Conservation (phyloP, 257 asterid species). For the Salvia rosmarinus region DNA sequence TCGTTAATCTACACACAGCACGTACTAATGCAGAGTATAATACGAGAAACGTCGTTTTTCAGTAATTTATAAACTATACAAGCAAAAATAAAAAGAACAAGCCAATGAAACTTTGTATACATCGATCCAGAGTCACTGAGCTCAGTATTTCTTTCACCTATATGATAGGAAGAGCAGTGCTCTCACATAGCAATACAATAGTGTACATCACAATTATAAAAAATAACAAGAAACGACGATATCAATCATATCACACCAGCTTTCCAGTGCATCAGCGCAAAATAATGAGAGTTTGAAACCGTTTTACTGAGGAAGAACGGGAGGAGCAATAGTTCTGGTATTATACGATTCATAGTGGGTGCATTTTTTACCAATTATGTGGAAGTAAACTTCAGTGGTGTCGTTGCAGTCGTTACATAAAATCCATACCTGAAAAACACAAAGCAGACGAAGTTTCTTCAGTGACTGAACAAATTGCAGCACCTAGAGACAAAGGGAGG, state of each 20-base stretch:
- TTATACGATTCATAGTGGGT: slow-evolving; percentile 87
- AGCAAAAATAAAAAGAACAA: background rate
- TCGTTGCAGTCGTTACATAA: slow-evolving; percentile 94
- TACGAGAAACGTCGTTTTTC: too few relatives aligned
- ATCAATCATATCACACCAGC: slow-evolving; percentile 32
- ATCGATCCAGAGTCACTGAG: slow-evolving; percentile 31
- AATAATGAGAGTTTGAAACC: background rate
- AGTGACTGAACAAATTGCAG: slow-evolving; percentile 1
- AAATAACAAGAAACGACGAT: slow-evolving; percentile 6
- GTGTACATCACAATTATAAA: background rate
- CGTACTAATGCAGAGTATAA: too few relatives aligned
- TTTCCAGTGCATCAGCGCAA: slow-evolving; percentile 35
- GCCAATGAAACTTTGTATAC: slow-evolving; percentile 29
- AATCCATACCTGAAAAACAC: slow-evolving; percentile 75
- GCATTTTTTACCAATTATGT: slow-evolving; percentile 90
- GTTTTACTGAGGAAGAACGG: slow-evolving; percentile 74
- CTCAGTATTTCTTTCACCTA: slow-evolving; percentile 23
- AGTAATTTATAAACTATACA: background rate
- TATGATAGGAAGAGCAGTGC: slow-evolving; percentile 21
- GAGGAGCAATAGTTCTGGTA: slow-evolving; percentile 81
- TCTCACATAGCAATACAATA: background rate
- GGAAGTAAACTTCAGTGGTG: slow-evolving; percentile 88
- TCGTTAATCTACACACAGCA: too few relatives aligned
- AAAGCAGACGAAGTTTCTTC: background rate
- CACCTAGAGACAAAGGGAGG: background rate